phyloP scores from a whole-genome alignment of 345 rosid genomes.

The Bruguiera gymnorhiza region DNA sequence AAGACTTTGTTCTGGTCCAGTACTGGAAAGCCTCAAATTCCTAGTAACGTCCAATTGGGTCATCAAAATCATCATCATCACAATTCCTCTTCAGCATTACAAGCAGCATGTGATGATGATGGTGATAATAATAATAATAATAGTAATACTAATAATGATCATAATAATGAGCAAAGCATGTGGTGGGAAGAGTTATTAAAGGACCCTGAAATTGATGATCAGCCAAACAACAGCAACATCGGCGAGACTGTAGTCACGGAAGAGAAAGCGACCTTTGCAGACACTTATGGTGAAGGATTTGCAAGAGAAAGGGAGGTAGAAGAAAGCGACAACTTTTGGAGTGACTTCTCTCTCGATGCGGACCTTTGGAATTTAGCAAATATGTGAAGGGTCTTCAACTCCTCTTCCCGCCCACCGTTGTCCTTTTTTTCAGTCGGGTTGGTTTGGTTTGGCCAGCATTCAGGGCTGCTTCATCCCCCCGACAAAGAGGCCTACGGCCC shows the following conservation, averaged over 20 bases:
- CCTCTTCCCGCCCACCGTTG: too few relatives aligned
- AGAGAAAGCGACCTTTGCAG: too few relatives aligned
- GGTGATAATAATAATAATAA: neutral
- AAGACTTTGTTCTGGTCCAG: slow-evolving; percentile 27
- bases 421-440: too few relatives aligned
- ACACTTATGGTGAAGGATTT: neutral
- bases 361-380: neutral
- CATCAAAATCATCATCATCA: neutral
- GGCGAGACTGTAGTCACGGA: neutral
- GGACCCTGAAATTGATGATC: neutral
- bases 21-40: slow-evolving; percentile 57
- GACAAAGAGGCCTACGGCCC: too few relatives aligned
- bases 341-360: neutral
- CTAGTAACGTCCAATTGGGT: neutral
- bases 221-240: neutral
- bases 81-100: too few relatives aligned
- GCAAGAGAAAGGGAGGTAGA: neutral
- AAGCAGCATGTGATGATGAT: too few relatives aligned
- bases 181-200: slow-evolving; percentile 4
- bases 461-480: too few relatives aligned
- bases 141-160: neutral
- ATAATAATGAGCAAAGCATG: neutral
- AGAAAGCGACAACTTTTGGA: neutral
- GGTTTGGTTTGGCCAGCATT: too few relatives aligned
- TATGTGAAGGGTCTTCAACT: too few relatives aligned